These are phyloP conservation scores for Aspergillus cavernicola DNA, from an alignment of 495 filamentous ascomycete species.

Conservation along the genomic window DNA sequence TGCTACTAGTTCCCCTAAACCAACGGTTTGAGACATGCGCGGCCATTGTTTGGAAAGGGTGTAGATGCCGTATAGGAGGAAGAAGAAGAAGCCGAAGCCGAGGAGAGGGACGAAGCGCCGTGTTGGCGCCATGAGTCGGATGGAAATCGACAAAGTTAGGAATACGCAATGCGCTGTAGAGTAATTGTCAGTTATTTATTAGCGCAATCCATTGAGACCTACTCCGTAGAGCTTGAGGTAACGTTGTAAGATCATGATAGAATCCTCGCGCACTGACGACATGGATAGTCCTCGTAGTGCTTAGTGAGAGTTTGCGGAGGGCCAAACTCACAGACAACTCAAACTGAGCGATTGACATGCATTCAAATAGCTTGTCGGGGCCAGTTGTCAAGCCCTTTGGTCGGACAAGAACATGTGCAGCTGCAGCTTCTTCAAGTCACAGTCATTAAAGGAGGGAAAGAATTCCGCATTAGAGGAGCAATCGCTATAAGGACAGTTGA, in stretches of 20 bases:
- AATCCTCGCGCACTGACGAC: not conserved
- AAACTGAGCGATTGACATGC: not conserved
- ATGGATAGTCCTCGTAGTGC: not conserved
- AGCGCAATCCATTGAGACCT: not conserved
- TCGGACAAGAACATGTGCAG: not conserved
- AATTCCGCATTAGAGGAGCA: not conserved
- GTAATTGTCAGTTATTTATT: not conserved
- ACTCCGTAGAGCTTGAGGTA: not conserved
- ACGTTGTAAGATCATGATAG: not conserved
- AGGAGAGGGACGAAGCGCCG: conserved; percentile 34
- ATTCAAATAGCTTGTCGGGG: not conserved
- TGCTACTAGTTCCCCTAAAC: conserved; percentile 32
- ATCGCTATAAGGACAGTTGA: not conserved
- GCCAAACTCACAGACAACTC: conserved; percentile 7
- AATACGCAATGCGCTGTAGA: not conserved
- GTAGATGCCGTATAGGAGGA: conserved; percentile 29
- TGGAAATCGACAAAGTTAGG: not conserved
- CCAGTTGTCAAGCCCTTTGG: conserved; percentile 12
- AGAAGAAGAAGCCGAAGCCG: conserved; percentile 34
- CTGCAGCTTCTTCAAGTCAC: not conserved
- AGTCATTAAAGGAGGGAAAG: not conserved
- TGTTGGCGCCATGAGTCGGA: conserved; percentile 34
- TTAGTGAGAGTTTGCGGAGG: not conserved
- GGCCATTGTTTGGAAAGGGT: conserved; percentile 33
- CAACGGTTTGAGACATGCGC: conserved; percentile 32